Conservation (phyloP, 768 basidiomycete species). For the Lactarius hengduanensis region DNA sequence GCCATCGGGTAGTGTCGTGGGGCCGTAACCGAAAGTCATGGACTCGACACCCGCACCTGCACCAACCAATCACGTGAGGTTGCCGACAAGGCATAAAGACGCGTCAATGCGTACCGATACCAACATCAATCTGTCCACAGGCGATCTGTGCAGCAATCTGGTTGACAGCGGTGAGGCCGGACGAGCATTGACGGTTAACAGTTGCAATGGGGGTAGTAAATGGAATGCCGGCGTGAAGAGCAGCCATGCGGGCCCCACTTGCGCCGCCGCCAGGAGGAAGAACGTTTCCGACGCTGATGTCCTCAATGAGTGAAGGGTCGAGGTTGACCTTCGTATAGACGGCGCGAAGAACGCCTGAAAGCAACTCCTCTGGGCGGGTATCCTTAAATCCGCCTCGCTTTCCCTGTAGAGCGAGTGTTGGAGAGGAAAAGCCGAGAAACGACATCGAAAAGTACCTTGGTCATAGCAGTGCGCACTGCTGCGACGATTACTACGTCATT, state of each 20-base stretch:
- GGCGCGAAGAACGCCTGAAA: conserved; percentile 73
- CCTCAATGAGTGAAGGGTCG: conserved; percentile 81
- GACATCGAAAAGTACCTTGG: conserved; percentile 58
- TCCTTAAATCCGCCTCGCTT: conserved; percentile 92
- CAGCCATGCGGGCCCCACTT: conserved; percentile 78
- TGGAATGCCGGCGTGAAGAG: conserved; percentile 83
- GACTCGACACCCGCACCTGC: conserved; percentile 84
- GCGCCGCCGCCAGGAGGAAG: conserved; percentile 87
- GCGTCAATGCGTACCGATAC: conserved; percentile 59
- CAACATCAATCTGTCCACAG: conserved; percentile 81
- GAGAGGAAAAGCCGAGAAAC: conserved; percentile 13
- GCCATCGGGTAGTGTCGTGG: conserved; percentile 51
- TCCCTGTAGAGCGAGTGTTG: conserved; percentile 43
- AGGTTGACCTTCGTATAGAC: conserved; percentile 66
- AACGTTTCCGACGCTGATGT: conserved; percentile 84
- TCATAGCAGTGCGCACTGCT: conserved; percentile 88
- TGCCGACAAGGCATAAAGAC: background rate
- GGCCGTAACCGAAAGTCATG: conserved; percentile 80
- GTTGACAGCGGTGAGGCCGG: conserved; percentile 78
- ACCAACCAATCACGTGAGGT: background rate
- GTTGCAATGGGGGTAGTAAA: conserved; percentile 72
- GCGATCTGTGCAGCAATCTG: conserved; percentile 80
- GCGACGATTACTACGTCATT: conserved; percentile 90
- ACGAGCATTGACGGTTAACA: conserved; percentile 89
- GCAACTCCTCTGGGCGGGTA: conserved; percentile 77